Percentiles rank a stretch among this genome's conserved stretches.
These are phyloP conservation scores for Amaranthus cruentus DNA, from an alignment of 148 eudicot species.

Conservation along the genomic window DNA sequence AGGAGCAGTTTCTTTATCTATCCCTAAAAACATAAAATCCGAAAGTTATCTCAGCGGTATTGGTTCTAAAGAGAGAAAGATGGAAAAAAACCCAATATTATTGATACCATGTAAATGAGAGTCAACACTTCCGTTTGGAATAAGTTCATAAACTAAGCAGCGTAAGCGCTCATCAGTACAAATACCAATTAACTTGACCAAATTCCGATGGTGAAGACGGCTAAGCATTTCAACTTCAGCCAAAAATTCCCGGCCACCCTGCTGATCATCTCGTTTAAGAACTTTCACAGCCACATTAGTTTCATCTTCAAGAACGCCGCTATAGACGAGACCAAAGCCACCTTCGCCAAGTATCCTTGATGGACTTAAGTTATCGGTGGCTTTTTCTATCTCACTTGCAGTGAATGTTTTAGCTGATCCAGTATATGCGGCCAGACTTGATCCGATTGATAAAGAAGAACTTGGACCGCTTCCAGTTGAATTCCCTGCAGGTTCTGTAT, in stretches of 20 bases:
- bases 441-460: conserved; percentile 57
- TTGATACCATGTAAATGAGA: conserved; percentile 85
- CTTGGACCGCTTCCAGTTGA: conserved; percentile 59
- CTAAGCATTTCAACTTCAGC: conserved; percentile 97
- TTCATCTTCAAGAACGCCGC: conserved; percentile 73
- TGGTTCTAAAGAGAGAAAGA: background rate
- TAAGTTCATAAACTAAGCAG: conserved; percentile 77
- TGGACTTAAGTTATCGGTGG: conserved; percentile 65
- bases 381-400: conserved; percentile 57
- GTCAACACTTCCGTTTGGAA: conserved; percentile 88
- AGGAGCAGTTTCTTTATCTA: conserved; percentile 63
- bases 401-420: conserved; percentile 80
- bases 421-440: conserved; percentile 57
- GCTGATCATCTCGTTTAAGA: conserved; percentile 87
- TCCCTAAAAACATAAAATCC: conserved; percentile 34
- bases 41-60: background rate
- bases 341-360: conserved; percentile 79
- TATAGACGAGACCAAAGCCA: conserved; percentile 84
- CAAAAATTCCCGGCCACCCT: conserved; percentile 86
- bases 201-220: conserved; percentile 89
- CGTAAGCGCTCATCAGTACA: conserved; percentile 69
- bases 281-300: conserved; percentile 78
- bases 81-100: background rate
- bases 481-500: conserved; percentile 46
- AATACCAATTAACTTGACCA: conserved; percentile 87